Evolutionary conservation across 192 early-diverging fungal genomes (phyloP), one percentile per base, ranked within the genome.

Genomic region (Entomortierella chlamydospora): DNA sequence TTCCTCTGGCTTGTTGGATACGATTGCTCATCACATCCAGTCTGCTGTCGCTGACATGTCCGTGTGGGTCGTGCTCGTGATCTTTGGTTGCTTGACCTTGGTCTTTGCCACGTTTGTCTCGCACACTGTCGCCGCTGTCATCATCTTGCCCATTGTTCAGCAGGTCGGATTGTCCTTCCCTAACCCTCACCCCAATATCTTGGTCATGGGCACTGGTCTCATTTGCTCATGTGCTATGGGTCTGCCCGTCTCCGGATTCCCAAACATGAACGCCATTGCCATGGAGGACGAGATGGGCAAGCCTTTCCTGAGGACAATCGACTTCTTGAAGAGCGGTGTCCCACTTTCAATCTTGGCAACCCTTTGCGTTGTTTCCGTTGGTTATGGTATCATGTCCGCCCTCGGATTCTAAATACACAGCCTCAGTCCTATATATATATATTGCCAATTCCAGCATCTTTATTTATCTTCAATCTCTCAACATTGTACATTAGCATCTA

Each of bases 101-200:
- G 87, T 93, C 18, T 87, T 91, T 66, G 88, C 91, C 5, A 90
- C 87, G 18, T 94, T 94, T 72, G 90, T 94, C n/a, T 89, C 87
- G 0, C 93, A 94, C 67, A 94, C 93, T 0, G 93, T 94, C 20
- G 93, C 90, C 2, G 93, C 93, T 5, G 78, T 94, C 57, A 94
- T 94, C 61, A 90, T 94, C 25, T 61, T 94, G 42, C 73, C 73
- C 0, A 91, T 94, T 56, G 89, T 94, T 47, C 82, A 88, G 41
- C 81, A 93, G 66, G 89, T 94, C 33, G 93, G 91, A 20, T 57
- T 76, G 15, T 67, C 82, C 4, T 80, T 94, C 71, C 84, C 88
- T n/a, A 84, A 89, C 53, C 91, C 93, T 23, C 86, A 90, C 57
- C 86, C 93, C 33, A 73, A 87, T 17, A 84, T 90, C 51, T 70